Evolutionary conservation across 2,329 filamentous ascomycete genomes (phyloP).

Genomic region (Penicillium nordicum): DNA sequence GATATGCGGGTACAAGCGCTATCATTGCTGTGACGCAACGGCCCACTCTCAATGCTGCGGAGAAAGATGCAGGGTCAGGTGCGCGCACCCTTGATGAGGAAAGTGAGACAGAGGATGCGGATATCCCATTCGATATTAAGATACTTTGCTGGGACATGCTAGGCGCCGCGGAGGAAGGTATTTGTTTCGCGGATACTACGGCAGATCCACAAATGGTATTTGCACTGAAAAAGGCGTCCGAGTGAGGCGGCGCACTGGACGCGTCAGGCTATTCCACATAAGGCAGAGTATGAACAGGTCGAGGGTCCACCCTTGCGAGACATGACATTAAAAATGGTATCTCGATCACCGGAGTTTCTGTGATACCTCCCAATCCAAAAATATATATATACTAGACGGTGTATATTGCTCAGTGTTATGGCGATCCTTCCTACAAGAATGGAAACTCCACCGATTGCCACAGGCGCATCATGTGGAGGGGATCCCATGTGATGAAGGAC

Average conservation of each 20-base stretch:
- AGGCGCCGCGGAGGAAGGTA: conserved; percentile 44
- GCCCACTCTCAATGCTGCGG: conserved; percentile 5
- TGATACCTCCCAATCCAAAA: not conserved
- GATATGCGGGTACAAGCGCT: conserved; percentile 50
- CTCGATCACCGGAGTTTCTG: not conserved
- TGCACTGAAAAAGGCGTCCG: conserved; percentile 24
- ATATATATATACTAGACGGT: not conserved
- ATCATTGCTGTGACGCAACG: conserved; percentile 41
- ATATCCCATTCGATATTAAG: conserved; percentile 31
- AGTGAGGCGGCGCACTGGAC: not conserved
- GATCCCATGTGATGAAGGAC: conserved; percentile 13
- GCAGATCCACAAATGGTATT: conserved; percentile 41
- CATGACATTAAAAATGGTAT: not conserved
- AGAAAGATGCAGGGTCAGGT: conserved; percentile 3
- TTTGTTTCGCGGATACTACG: conserved; percentile 48
- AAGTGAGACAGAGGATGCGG: conserved; percentile 15
- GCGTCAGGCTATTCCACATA: conserved; percentile 8
- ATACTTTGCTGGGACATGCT: conserved; percentile 48
- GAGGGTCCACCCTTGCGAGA: not conserved
- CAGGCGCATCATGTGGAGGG: conserved; percentile 12
- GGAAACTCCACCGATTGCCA: not conserved
- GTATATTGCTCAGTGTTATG: conserved; percentile 6
- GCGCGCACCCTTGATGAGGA: conserved; percentile 6
- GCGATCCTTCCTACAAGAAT: not conserved
- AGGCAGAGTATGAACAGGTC: not conserved